Evolutionary conservation across 75 land plant species (phyloP).

Genomic region (Selaginella tamariscina): DNA sequence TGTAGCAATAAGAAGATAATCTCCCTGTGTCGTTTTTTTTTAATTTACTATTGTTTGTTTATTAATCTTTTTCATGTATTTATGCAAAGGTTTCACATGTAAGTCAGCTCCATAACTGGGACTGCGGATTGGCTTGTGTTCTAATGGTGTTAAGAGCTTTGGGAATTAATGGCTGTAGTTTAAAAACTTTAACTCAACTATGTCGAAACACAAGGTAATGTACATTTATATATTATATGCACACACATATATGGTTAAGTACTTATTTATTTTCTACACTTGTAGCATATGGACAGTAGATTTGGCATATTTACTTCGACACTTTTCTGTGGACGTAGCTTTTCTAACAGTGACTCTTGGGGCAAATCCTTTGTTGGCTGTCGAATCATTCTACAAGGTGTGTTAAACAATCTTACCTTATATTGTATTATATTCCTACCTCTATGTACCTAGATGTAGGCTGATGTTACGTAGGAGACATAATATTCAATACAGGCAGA

Average conservation of each 20-base stretch:
- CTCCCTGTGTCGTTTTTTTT: no score
- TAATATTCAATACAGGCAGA: background rate
- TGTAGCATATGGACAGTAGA: slow-evolving; percentile 99
- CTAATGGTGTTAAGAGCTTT: slow-evolving; percentile 71
- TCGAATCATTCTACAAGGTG: slow-evolving; percentile 84
- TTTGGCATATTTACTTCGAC: slow-evolving; percentile 81
- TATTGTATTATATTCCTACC: background rate
- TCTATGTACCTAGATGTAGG: background rate
- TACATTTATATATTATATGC: background rate
- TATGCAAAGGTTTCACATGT: slow-evolving; percentile 76
- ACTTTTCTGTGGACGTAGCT: slow-evolving; percentile 59
- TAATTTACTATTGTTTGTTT: background rate
- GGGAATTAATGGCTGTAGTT: slow-evolving; percentile 43
- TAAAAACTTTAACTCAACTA: slow-evolving; percentile 45
- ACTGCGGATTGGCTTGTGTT: slow-evolving; percentile 97
- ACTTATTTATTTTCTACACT: background rate
- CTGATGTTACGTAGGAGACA: background rate
- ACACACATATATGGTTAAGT: slow-evolving; percentile 1
- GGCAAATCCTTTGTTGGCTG: slow-evolving; percentile 68
- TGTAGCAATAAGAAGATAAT: no score
- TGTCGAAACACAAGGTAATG: slow-evolving; percentile 72
- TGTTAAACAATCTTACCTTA: slow-evolving; percentile 11
- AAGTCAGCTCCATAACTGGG: slow-evolving; percentile 68
- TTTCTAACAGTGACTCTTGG: slow-evolving; percentile 86
- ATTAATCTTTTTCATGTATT: slow-evolving; percentile 4